A percentile compares a stretch with the other conserved stretches of the same genome.
Conservation (phyloP, 129 eudicot species). For the Lactuca saligna region DNA sequence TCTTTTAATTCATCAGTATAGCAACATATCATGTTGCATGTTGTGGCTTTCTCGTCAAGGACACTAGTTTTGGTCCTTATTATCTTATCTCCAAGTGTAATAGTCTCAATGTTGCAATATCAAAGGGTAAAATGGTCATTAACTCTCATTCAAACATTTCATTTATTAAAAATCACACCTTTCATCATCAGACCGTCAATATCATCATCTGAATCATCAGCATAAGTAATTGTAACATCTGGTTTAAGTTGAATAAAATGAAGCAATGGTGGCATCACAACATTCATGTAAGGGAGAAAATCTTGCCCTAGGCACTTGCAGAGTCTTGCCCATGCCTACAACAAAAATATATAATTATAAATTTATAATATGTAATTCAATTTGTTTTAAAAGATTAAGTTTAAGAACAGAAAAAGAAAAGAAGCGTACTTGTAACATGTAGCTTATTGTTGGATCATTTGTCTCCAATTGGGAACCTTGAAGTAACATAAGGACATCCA, state of each 20-base stretch:
- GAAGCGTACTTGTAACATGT: conserved; percentile 84
- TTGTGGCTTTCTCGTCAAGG: conserved; percentile 25
- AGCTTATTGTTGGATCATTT: conserved; percentile 84
- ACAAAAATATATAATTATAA: too few relatives aligned
- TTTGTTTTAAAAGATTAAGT: too few relatives aligned
- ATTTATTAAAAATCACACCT: conserved; percentile 35
- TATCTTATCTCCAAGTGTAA: conserved; percentile 93
- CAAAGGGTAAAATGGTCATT: too few relatives aligned
- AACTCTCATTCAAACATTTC: neutral
- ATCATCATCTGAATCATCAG: conserved; percentile 79
- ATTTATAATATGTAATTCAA: too few relatives aligned
- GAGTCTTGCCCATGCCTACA: too few relatives aligned
- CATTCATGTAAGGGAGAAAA: too few relatives aligned
- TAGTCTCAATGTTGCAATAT: conserved; percentile 86
- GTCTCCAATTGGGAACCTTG: conserved; percentile 96
- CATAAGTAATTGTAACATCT: conserved; percentile 90
- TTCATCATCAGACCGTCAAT: conserved; percentile 93
- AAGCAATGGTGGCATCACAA: conserved; percentile 24
- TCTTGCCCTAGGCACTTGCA: too few relatives aligned
- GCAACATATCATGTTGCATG: conserved; percentile 99
- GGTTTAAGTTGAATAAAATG: conserved; percentile 96
- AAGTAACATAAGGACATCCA: conserved; percentile 95
- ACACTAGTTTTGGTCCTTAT: conserved; percentile 96
- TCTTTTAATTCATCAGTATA: conserved; percentile 96
- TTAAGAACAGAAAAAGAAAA: neutral